Base-by-base conservation (phyloP, 2,329 filamentous ascomycete species). In the Aspergillus candidus region DNA sequence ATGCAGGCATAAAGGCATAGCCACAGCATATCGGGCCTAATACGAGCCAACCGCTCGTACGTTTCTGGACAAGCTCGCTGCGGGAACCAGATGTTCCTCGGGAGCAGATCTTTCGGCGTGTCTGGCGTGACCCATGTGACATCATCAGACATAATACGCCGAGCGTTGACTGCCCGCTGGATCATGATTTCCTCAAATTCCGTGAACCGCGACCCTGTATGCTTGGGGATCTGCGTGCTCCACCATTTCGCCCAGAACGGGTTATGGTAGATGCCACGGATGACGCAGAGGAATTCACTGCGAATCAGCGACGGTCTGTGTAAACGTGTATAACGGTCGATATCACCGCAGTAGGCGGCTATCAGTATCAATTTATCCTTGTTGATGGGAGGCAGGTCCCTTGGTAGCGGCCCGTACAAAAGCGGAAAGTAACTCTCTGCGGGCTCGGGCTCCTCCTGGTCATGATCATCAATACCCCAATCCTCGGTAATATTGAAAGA, bases 301-400 rank as follows among this genome's bases (percentile, higher is more conserved):
- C 38, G 2, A 3, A 67, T 29, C 34, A 52, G 29, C 3, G 37
- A 32, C 3, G 62, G 66, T 8, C 64, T 52, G 12, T 56, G 52
- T 0, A 73, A 54, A 1, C 68, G 60, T 0, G 43, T 15, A 33
- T 71, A 72, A 3, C 68, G 62, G 35, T 73, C 68, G 5, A 72
- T 47, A 14, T 72, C 59, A 2, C 69, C 68, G 1, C 57, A 45
- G 15, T 62, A 71, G 0, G 67, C 68, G 0, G 69, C 66, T 40
- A 64, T 57, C 4, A 57, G 48, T 11, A 71, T 67, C 1, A 72
- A 54, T 0, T 67, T 30, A 35, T 68, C 60, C 38, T 72, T 72
- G 30, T 69, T 55, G 3, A 63, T 46, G 0, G 54, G 46, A 2
- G 68, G 69, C 7, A 71, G 56, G 41, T 71, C 60, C 1, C 27